Evolutionary conservation across 1,284 basidiomycete species (phyloP).

Genomic region (Hemileia vastatrix): DNA sequence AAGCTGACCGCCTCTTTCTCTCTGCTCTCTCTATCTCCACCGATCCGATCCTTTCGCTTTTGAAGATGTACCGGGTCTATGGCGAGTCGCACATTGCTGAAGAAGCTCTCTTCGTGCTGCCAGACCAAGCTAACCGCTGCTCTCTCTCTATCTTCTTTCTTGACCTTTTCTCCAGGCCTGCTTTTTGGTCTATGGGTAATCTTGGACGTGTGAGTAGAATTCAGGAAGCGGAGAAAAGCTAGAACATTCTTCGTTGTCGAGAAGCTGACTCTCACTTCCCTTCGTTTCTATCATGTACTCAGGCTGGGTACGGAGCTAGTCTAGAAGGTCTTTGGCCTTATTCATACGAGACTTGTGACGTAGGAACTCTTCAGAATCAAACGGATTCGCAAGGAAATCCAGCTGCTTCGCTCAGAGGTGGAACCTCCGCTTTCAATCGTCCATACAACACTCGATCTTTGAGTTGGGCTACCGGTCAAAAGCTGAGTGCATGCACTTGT

Average conservation of each 20-base stretch:
- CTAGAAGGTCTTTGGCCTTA: constrained; percentile 51
- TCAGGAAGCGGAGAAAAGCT: too few relatives aligned
- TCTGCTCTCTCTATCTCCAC: constrained; percentile 28
- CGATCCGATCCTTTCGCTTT: constrained; percentile 3
- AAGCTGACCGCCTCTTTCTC: neutral
- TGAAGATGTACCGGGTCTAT: neutral
- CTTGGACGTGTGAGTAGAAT: constrained; percentile 46
- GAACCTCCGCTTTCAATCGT: neutral
- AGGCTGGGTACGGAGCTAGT: constrained; percentile 59
- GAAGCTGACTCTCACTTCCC: neutral
- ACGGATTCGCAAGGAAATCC: constrained; percentile 26
- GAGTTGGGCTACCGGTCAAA: constrained; percentile 46
- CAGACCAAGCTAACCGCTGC: too few relatives aligned
- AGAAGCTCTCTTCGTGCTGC: too few relatives aligned
- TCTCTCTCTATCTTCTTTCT: too few relatives aligned
- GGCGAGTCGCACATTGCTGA: too few relatives aligned
- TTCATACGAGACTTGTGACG: constrained; percentile 51
- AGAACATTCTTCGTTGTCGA: too few relatives aligned
- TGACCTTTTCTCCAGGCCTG: constrained; percentile 52
- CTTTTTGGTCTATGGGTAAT: constrained; percentile 42
- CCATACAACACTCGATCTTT: constrained; percentile 24
- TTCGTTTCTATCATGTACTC: constrained; percentile 25
- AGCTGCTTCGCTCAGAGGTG: neutral
- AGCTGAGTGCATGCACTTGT: constrained; percentile 51
- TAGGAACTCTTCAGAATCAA: constrained; percentile 53